These are phyloP conservation scores for Irpex sp. DNA, from an alignment of 1,284 basidiomycete genomes.

Conservation along the genomic window DNA sequence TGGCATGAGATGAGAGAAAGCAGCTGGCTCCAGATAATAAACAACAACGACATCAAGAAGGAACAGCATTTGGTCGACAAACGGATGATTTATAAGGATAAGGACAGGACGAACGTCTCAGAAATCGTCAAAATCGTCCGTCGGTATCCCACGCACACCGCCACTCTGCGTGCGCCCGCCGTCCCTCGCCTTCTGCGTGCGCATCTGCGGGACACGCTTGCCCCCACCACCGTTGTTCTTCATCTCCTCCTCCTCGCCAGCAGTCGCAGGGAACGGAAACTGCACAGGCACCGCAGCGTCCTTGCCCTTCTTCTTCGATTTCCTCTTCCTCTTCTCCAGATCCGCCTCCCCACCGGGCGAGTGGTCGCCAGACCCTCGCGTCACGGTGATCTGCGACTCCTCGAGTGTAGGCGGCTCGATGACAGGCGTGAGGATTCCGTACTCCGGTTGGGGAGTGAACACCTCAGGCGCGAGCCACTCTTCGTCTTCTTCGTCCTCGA, in stretches of 20 bases:
- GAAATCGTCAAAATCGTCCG: constrained; percentile 33
- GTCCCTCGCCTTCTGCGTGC: constrained; percentile 66
- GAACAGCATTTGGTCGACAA: too few species aligned
- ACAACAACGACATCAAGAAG: too few species aligned
- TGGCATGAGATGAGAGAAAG: too few species aligned
- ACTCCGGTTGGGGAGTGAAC: constrained; percentile 28
- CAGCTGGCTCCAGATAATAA: too few species aligned
- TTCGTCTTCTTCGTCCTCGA: constrained; percentile 55
- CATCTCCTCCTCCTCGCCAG: constrained; percentile 20
- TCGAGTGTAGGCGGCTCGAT: constrained; percentile 4
- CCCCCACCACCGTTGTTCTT: constrained; percentile 11
- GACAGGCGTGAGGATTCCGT: constrained; percentile 21
- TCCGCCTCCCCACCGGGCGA: background rate
- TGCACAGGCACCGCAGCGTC: constrained; percentile 29
- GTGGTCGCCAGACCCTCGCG: constrained; percentile 10
- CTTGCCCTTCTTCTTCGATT: constrained; percentile 22
- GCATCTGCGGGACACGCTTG: constrained; percentile 47
- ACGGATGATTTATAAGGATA: too few species aligned
- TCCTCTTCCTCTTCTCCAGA: constrained; percentile 14
- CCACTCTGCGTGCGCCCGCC: constrained; percentile 80
- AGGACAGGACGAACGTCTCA: constrained; percentile 8
- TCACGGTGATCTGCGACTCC: constrained; percentile 11
- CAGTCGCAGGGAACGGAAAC: constrained; percentile 58
- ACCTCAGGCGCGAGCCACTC: constrained; percentile 59
- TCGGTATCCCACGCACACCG: constrained; percentile 62